Evolutionary conservation across 257 asterid genomes (phyloP).

Genomic region (Euphrasia confusa): DNA sequence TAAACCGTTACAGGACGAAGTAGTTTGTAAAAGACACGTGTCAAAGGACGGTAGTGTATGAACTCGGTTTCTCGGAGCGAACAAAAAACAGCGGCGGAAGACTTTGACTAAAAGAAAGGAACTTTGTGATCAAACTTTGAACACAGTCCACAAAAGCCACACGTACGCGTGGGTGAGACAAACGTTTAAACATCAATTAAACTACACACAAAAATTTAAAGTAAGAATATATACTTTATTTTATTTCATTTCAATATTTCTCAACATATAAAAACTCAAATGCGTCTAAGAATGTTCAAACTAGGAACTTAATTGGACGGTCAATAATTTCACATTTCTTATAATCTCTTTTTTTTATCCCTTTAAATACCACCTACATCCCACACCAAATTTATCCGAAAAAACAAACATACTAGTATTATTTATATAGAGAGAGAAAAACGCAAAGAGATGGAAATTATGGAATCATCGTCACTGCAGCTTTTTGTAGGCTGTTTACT

Average conservation of each 20-base stretch:
- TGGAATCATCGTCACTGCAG: conserved; percentile 25
- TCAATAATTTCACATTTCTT: neutral
- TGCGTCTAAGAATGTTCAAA: conserved; percentile 22
- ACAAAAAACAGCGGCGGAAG: neutral
- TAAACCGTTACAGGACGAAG: too few species aligned
- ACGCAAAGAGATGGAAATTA: conserved; percentile 1
- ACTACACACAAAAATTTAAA: neutral
- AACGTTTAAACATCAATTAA: neutral
- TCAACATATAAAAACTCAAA: too few species aligned
- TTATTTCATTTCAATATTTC: too few species aligned
- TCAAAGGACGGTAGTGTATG: neutral
- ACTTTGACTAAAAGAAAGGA: too few species aligned
- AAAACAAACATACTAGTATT: neutral
- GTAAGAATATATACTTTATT: too few species aligned
- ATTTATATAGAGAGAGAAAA: neutral
- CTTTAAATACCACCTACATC: conserved; percentile 22
- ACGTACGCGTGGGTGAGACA: neutral
- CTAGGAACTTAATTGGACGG: conserved; percentile 9
- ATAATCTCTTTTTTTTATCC: neutral
- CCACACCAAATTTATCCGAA: neutral
- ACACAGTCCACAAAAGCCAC: neutral
- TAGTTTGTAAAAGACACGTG: neutral
- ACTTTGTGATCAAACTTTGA: neutral
- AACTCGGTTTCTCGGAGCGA: neutral
- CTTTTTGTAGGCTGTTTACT: neutral